phyloP scores from a whole-genome alignment of 345 rosid species.

The Pistacia vera region DNA sequence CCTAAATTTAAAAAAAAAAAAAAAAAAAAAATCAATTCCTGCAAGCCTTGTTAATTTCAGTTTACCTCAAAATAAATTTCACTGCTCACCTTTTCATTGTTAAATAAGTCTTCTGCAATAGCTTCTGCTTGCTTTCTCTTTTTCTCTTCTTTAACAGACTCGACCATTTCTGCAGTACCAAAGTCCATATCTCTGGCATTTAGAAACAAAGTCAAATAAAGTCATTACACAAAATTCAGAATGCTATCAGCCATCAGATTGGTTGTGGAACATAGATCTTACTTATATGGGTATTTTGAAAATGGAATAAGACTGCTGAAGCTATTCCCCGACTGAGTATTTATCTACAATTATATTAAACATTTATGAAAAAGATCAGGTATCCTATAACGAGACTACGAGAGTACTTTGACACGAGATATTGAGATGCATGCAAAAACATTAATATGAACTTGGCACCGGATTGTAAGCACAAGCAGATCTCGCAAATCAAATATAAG shows the following conservation, averaged over 20 bases:
- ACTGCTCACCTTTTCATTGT: conserved; percentile 61
- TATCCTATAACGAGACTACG: background rate
- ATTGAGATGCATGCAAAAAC: background rate
- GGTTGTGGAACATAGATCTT: conserved; percentile 27
- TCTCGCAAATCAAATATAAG: too few relatives aligned
- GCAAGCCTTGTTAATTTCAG: conserved; percentile 1
- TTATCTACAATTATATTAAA: conserved; percentile 39
- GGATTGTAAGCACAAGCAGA: background rate
- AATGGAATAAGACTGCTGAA: conserved; percentile 83
- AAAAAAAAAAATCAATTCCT: conserved; percentile 13
- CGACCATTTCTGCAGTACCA: conserved; percentile 48
- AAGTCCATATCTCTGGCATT: conserved; percentile 51
- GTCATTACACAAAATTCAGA: background rate
- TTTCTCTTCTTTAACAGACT: conserved; percentile 75
- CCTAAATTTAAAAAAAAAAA: conserved; percentile 40
- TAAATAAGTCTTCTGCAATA: conserved; percentile 82
- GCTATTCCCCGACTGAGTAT: conserved; percentile 80
- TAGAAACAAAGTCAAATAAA: background rate
- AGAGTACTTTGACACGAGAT: background rate
- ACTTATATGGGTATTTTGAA: conserved; percentile 85
- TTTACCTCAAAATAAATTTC: background rate
- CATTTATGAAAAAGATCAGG: background rate
- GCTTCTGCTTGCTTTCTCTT: conserved; percentile 88
- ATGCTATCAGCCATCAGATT: background rate
- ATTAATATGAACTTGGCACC: background rate